Conservation (phyloP, 2,329 filamentous ascomycete species). For the Elsinoe fawcettii region DNA sequence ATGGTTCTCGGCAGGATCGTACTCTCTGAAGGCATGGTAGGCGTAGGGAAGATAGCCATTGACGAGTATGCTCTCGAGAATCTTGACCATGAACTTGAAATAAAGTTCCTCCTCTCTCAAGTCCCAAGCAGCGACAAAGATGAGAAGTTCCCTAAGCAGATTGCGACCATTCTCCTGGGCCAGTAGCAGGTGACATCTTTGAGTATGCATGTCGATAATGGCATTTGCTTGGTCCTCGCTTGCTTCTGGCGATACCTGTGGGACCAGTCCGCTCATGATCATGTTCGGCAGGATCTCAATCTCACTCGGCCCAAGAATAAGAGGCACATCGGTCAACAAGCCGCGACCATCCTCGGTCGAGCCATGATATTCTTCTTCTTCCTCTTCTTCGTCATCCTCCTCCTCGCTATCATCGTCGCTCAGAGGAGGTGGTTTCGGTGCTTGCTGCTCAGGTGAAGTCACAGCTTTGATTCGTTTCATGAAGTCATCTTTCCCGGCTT, state of each 20-base stretch:
- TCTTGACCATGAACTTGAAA: constrained; percentile 93
- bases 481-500: constrained; percentile 44
- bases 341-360: constrained; percentile 64
- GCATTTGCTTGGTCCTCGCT: constrained; percentile 47
- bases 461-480: constrained; percentile 44
- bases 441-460: constrained; percentile 9
- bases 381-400: constrained; percentile 61
- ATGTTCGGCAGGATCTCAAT: constrained; percentile 97
- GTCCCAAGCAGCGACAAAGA: constrained; percentile 97
- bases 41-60: constrained; percentile 85
- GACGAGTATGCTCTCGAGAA: constrained; percentile 85
- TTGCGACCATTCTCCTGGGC: constrained; percentile 87
- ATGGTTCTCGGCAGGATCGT: background rate
- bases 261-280: constrained; percentile 87
- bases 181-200: constrained; percentile 80
- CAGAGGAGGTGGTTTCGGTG: background rate
- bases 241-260: constrained; percentile 54
- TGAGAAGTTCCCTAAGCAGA: constrained; percentile 78
- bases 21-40: constrained; percentile 79
- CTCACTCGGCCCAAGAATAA: constrained; percentile 88
- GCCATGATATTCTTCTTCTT: constrained; percentile 64
- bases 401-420: constrained; percentile 49
- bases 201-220: constrained; percentile 74
- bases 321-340: constrained; percentile 83
- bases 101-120: constrained; percentile 88